Evolutionary conservation across 2,329 filamentous ascomycete species (phyloP).

Genomic region (Penicillium expansum): DNA sequence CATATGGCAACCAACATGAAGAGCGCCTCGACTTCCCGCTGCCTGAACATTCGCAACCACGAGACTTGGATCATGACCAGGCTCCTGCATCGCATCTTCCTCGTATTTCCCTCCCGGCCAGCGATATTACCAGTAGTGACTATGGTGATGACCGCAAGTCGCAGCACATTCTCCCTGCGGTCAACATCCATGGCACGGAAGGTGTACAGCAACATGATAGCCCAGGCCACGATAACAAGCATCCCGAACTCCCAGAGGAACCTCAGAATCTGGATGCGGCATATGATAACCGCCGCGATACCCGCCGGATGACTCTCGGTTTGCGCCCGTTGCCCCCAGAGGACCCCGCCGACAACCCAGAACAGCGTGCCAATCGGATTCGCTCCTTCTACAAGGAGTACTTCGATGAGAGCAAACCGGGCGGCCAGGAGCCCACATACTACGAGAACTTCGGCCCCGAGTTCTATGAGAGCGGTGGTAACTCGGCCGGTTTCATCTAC

Average conservation of each 20-base stretch:
- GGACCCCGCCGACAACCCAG: constrained; percentile 84
- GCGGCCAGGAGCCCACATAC: constrained; percentile 52
- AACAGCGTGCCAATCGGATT: constrained; percentile 92
- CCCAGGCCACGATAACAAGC: constrained; percentile 13
- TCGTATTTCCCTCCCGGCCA: constrained; percentile 41
- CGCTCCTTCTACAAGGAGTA: constrained; percentile 99
- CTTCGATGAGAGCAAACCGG: constrained; percentile 75
- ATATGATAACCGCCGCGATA: constrained; percentile 38
- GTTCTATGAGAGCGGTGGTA: constrained; percentile 60
- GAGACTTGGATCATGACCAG: constrained; percentile 17
- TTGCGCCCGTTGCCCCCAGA: constrained; percentile 84
- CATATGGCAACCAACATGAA: constrained; percentile 1
- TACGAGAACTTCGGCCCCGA: constrained; percentile 73
- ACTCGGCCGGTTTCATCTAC: constrained; percentile 51
- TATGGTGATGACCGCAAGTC: constrained; percentile 56
- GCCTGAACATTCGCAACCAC: constrained; percentile 16
- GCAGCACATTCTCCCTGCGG: constrained; percentile 43
- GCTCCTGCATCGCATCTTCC: constrained; percentile 26
- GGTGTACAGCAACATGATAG: constrained; percentile 18
- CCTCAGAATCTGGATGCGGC: constrained; percentile 21
- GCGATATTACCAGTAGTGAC: constrained; percentile 53
- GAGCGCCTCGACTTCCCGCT: constrained; percentile 24
- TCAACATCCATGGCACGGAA: constrained; percentile 31
- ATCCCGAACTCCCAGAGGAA: constrained; percentile 27
- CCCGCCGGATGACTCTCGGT: constrained; percentile 57